Percentiles rank a stretch among this genome's conserved stretches.
Conservation (phyloP, 177 flowering plant species). For the Tripterygium wilfordii region DNA sequence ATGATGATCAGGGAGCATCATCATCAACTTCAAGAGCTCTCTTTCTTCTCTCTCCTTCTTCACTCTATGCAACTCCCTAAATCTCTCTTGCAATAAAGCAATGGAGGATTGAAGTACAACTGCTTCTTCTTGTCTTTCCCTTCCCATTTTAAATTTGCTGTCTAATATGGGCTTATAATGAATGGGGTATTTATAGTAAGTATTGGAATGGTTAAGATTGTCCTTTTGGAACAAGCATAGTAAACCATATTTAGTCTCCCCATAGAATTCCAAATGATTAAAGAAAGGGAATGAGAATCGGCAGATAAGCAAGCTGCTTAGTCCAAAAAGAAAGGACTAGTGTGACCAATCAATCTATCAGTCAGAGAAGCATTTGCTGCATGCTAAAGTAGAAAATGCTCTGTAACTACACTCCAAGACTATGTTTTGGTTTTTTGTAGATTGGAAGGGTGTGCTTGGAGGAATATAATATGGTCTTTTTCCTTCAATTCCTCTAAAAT, state of each 20-base stretch:
- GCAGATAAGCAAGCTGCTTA: conserved; percentile 28
- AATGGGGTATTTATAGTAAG: conserved; percentile 7
- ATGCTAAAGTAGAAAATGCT: conserved; percentile 31
- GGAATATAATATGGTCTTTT: conserved; percentile 45
- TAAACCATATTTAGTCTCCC: not conserved
- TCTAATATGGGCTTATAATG: not conserved
- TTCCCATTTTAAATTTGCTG: conserved; percentile 12
- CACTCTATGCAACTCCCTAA: conserved; percentile 30
- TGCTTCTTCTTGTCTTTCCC: conserved; percentile 12
- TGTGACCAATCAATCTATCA: conserved; percentile 34
- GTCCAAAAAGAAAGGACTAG: conserved; percentile 40
- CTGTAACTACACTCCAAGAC: conserved; percentile 24
- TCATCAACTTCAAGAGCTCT: conserved; percentile 17
- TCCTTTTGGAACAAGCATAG: conserved; percentile 7
- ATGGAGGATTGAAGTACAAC: conserved; percentile 29
- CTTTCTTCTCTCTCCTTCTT: conserved; percentile 36
- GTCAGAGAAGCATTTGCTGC: conserved; percentile 23
- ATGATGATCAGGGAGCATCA: not conserved
- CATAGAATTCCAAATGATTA: conserved; percentile 13
- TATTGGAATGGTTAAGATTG: not conserved
- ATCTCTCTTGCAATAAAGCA: conserved; percentile 42
- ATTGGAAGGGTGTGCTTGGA: conserved; percentile 52
- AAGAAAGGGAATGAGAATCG: conserved; percentile 38
- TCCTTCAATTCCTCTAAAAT: conserved; percentile 30
- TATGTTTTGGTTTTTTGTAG: conserved; percentile 32